Evolutionary conservation across 805 yeast genomes (phyloP), one percentile per base, ranked within the genome.

Genomic region (Saccharomycopsis selenospora): DNA sequence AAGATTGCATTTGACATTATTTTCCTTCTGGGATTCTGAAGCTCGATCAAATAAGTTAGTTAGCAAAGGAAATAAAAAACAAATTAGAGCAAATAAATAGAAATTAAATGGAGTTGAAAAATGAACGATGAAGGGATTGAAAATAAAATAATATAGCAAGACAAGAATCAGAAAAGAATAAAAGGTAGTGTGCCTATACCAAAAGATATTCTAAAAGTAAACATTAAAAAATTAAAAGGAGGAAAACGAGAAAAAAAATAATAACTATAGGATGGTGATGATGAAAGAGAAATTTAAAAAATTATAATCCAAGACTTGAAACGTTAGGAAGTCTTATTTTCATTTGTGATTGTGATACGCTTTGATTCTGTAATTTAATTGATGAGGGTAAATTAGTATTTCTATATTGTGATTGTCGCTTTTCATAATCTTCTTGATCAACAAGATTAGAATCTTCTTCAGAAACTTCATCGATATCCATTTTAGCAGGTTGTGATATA

Each of bases 401-500:
- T 7, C 38, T 7, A 14, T 33, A 33, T 20, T 33, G 38, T 4
- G 38, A 33, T 20, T 33, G 38, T 7, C 38, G 4, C 38, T 33
- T 33, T 20, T 33, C 38, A 14, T 33, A 33, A 14, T 33, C 38
- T 14, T 33, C 38, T 20, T 33, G 38, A 20, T 33, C 38, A 6
- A 33, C 38, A 33, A 33, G 20, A 14, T 33, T 14, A 20, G 17
- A 17, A 7, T 33, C 38, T n/a, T n/a, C n/a, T n/a, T n/a, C n/a
- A n/a, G n/a, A n/a, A 6, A 33, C 4, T 14, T 33, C 38, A 20
- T 33, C 38, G 18, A 33, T 33, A 20, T 33, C 38, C 38, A 33
- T 33, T 4, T 14, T 7, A 17, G 38, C 10, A 14, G 55, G 55
- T 13, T 47, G 52, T 11, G 40, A 20, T 33, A 52, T 49, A 27